phyloP scores from a whole-genome alignment of 768 basidiomycete genomes.

The Lactifluus pinguis region DNA sequence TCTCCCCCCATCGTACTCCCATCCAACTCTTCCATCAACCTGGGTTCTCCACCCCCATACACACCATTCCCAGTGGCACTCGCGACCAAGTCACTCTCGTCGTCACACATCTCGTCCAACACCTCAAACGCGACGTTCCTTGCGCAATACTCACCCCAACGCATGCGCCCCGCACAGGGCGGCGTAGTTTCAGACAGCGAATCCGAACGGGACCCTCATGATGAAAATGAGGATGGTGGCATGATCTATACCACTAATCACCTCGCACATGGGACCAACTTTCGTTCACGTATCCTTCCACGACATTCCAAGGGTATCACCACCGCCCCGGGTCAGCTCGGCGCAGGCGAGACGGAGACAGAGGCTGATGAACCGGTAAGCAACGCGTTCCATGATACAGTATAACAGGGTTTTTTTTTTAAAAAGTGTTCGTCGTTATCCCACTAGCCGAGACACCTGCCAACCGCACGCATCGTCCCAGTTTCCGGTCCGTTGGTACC shows the following conservation, averaged over 20 bases:
- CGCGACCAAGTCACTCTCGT: slow-evolving; percentile 15
- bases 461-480: slow-evolving; percentile 55
- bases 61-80: neutral
- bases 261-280: neutral
- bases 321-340: slow-evolving; percentile 48
- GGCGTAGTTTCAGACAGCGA: slow-evolving; percentile 10
- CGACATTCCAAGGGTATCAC: slow-evolving; percentile 35
- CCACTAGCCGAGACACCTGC: slow-evolving; percentile 51
- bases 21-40: neutral
- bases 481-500: slow-evolving; percentile 43
- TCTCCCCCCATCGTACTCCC: slow-evolving; percentile 7
- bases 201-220: slow-evolving; percentile 5
- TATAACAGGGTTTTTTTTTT: neutral
- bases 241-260: slow-evolving; percentile 15
- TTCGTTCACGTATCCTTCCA: slow-evolving; percentile 16
- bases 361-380: slow-evolving; percentile 71
- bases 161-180: slow-evolving; percentile 6
- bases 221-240: slow-evolving; percentile 6
- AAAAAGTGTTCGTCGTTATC: too few species aligned
- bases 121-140: slow-evolving; percentile 13
- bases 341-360: slow-evolving; percentile 73
- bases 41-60: slow-evolving; percentile 14
- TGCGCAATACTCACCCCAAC: slow-evolving; percentile 3
- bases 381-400: neutral
- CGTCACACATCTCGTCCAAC: slow-evolving; percentile 12